Conservation (phyloP, 257 asterid species). For the Solanum neorickii region DNA sequence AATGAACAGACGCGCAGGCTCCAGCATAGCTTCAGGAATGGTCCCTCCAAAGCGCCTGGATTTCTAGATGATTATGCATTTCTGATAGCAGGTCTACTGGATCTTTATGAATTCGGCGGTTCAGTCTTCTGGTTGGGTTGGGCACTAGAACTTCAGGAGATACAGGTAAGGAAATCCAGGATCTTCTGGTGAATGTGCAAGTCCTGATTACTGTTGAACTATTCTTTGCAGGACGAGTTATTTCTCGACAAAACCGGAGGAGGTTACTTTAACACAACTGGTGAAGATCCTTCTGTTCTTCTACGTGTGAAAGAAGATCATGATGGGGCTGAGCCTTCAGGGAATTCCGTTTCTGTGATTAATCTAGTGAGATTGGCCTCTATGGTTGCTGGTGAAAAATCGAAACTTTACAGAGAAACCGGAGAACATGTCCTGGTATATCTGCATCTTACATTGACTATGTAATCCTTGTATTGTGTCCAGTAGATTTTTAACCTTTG, state of each 20-base stretch:
- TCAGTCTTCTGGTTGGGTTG: constrained; percentile 69
- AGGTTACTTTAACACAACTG: constrained; percentile 77
- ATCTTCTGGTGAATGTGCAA: background rate
- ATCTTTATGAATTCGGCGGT: constrained; percentile 75
- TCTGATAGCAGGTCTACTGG: constrained; percentile 63
- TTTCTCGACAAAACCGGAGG: constrained; percentile 89
- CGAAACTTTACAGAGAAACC: constrained; percentile 40
- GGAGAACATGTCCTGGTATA: constrained; percentile 65
- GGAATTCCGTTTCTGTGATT: constrained; percentile 74
- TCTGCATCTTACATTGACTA: background rate
- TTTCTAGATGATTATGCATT: constrained; percentile 88
- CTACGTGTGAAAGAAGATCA: constrained; percentile 93
- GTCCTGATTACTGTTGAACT: background rate
- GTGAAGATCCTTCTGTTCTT: constrained; percentile 85
- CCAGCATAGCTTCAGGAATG: constrained; percentile 84
- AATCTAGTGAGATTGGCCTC: constrained; percentile 76
- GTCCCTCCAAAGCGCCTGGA: constrained; percentile 90
- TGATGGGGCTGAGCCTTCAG: constrained; percentile 97
- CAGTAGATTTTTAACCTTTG: background rate
- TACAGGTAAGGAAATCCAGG: constrained; percentile 33
- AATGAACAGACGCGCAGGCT: constrained; percentile 40
- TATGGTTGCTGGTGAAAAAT: constrained; percentile 29
- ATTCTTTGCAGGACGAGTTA: constrained; percentile 49
- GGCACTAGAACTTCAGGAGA: constrained; percentile 79
- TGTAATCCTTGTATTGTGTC: background rate